Conservation (phyloP, 2,329 filamentous ascomycete genomes). For the Paecilomyces sp. region DNA sequence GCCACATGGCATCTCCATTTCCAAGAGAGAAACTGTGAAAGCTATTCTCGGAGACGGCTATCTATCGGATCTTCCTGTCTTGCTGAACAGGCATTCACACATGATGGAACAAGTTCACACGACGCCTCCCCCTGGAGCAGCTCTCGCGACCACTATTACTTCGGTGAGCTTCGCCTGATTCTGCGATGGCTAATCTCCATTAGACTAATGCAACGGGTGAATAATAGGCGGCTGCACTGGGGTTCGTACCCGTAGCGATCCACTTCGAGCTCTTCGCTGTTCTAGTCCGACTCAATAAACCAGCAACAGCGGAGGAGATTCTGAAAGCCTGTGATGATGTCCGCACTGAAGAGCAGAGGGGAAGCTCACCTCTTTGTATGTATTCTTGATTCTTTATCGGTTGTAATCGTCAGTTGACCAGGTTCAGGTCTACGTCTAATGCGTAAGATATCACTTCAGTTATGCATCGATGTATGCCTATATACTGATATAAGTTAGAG, state of each 20-base stretch:
- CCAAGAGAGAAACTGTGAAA: no score
- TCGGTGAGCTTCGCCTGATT: conserved; percentile 10
- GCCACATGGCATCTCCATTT: no score
- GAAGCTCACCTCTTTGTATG: conserved; percentile 17
- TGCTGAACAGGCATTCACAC: neutral
- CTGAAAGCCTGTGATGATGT: conserved; percentile 14
- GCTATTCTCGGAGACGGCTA: no score
- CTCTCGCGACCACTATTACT: conserved; percentile 20
- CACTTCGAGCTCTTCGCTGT: conserved; percentile 27
- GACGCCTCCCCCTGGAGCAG: conserved; percentile 15
- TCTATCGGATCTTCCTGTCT: neutral
- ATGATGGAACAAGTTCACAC: no score
- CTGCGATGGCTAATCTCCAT: neutral
- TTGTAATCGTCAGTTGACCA: neutral
- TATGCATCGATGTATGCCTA: conserved; percentile 2
- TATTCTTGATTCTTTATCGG: neutral
- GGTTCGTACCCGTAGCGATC: conserved; percentile 30
- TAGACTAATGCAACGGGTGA: no score
- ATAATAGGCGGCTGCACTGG: conserved; percentile 24
- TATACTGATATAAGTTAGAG: conserved; percentile 14
- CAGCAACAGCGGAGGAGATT: conserved; percentile 20
- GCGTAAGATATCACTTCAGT: conserved; percentile 9
- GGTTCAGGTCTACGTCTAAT: conserved; percentile 14
- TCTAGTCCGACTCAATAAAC: conserved; percentile 16
- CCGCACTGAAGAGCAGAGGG: conserved; percentile 7